Evolutionary conservation across 2,329 filamentous ascomycete genomes (phyloP).

Genomic region (Sclerotinia borealis): DNA sequence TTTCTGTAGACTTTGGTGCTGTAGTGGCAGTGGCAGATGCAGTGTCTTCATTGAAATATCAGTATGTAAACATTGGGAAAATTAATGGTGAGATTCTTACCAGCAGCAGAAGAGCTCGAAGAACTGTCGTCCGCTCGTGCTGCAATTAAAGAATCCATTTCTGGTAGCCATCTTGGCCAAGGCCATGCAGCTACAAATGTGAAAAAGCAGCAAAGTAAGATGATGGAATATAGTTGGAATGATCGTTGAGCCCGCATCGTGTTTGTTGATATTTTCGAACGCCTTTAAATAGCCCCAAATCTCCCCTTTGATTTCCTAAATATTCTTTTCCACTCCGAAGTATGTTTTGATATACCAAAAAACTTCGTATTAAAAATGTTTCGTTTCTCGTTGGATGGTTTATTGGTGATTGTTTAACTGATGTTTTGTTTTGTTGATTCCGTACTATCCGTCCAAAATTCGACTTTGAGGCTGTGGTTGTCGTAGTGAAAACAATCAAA

Average conservation of each 20-base stretch:
- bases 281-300: neutral
- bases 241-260: slow-evolving; percentile 46
- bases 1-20: neutral
- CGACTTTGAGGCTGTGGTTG: neutral
- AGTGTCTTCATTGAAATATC: neutral
- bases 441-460: neutral
- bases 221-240: slow-evolving; percentile 42
- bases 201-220: slow-evolving; percentile 50
- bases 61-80: neutral
- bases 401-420: neutral
- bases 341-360: neutral
- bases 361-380: neutral
- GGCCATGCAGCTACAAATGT: slow-evolving; percentile 40
- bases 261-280: slow-evolving; percentile 22
- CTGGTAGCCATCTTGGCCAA: slow-evolving; percentile 52
- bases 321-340: neutral
- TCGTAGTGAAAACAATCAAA: neutral
- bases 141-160: slow-evolving; percentile 47
- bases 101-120: slow-evolving; percentile 13
- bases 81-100: slow-evolving; percentile 1
- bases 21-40: neutral
- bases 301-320: neutral
- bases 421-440: slow-evolving; percentile 1
- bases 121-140: slow-evolving; percentile 35
- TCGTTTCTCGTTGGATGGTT: neutral